A percentile compares a stretch with the other conserved stretches of the same genome.
These are phyloP conservation scores for Ustilago esculenta DNA, from an alignment of 1,284 basidiomycete species.

Conservation along the genomic window DNA sequence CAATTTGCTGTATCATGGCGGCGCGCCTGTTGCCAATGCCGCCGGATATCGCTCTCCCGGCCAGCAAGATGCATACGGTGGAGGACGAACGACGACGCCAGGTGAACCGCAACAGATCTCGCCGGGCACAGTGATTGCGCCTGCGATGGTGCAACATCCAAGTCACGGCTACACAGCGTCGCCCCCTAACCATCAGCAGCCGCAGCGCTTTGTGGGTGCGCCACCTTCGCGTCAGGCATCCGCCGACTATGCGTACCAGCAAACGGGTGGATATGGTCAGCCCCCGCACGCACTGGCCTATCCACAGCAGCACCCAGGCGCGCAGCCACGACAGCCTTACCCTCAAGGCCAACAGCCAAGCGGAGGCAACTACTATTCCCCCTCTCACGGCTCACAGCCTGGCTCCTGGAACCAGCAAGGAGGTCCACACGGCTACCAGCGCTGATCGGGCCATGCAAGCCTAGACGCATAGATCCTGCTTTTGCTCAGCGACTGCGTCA, in stretches of 20 bases:
- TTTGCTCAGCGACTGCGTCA: background rate
- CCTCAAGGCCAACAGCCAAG: constrained; percentile 24
- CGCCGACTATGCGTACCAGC: constrained; percentile 36
- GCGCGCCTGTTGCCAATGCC: constrained; percentile 2
- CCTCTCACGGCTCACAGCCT: constrained; percentile 23
- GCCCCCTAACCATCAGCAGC: constrained; percentile 23
- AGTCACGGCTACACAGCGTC: constrained; percentile 24
- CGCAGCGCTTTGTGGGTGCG: constrained; percentile 22
- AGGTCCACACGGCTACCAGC: constrained; percentile 22
- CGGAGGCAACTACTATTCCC: constrained; percentile 23
- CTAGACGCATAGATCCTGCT: background rate
- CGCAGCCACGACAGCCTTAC: constrained; percentile 18
- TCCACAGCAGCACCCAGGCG: constrained; percentile 13
- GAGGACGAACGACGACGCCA: constrained; percentile 10
- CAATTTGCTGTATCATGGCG: constrained; percentile 39
- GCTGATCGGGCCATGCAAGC: constrained; percentile 3
- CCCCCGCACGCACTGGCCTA: constrained; percentile 19
- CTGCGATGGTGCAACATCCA: constrained; percentile 15
- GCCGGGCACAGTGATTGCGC: constrained; percentile 35
- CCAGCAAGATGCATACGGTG: constrained; percentile 15
- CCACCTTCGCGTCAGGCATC: constrained; percentile 28
- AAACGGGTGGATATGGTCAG: constrained; percentile 13
- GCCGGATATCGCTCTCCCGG: constrained; percentile 14
- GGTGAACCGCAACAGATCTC: constrained; percentile 35
- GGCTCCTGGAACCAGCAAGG: constrained; percentile 16